These are phyloP conservation scores for Coniochaeta sp. DNA, from an alignment of 2,329 filamentous ascomycete species.

Conservation along the genomic window DNA sequence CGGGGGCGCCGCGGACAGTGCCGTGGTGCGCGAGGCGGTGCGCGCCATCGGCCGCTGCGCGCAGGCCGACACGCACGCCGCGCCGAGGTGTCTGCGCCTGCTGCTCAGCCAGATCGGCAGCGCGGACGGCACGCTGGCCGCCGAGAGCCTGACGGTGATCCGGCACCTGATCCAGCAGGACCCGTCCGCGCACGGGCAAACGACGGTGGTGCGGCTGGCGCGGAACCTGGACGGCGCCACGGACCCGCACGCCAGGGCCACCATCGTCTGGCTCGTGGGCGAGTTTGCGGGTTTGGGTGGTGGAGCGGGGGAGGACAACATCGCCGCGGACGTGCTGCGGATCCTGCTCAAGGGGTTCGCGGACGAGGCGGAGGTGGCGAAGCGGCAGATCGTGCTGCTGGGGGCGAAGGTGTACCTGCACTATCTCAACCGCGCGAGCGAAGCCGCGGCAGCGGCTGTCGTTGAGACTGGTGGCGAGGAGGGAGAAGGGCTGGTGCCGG, in stretches of 20 bases:
- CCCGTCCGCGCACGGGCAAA: slow-evolving; percentile 64
- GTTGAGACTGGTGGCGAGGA: background rate
- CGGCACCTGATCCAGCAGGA: slow-evolving; percentile 92
- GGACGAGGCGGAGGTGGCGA: slow-evolving; percentile 76
- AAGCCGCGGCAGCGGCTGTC: slow-evolving; percentile 17
- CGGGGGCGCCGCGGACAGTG: slow-evolving; percentile 60
- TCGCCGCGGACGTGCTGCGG: slow-evolving; percentile 85
- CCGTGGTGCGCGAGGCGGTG: slow-evolving; percentile 81
- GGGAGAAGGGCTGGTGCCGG: slow-evolving; percentile 16
- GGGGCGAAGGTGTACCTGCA: slow-evolving; percentile 97
- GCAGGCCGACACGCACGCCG: slow-evolving; percentile 64
- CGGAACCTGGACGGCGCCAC: slow-evolving; percentile 86
- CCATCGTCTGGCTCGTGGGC: slow-evolving; percentile 94
- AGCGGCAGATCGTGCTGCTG: slow-evolving; percentile 84
- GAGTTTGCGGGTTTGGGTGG: slow-evolving; percentile 72
- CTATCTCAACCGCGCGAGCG: slow-evolving; percentile 61
- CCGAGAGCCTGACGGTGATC: slow-evolving; percentile 90
- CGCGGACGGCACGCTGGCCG: slow-evolving; percentile 78
- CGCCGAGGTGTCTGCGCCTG: slow-evolving; percentile 72
- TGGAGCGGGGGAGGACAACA: slow-evolving; percentile 63
- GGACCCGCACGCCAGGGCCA: slow-evolving; percentile 82
- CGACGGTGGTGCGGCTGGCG: slow-evolving; percentile 81
- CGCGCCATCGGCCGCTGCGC: slow-evolving; percentile 91
- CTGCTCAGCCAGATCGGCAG: slow-evolving; percentile 84
- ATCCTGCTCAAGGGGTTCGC: slow-evolving; percentile 81